Evolutionary conservation across 305 asterid genomes (phyloP), one percentile per base, ranked within the genome.

Genomic region (Coffea humblotiana): DNA sequence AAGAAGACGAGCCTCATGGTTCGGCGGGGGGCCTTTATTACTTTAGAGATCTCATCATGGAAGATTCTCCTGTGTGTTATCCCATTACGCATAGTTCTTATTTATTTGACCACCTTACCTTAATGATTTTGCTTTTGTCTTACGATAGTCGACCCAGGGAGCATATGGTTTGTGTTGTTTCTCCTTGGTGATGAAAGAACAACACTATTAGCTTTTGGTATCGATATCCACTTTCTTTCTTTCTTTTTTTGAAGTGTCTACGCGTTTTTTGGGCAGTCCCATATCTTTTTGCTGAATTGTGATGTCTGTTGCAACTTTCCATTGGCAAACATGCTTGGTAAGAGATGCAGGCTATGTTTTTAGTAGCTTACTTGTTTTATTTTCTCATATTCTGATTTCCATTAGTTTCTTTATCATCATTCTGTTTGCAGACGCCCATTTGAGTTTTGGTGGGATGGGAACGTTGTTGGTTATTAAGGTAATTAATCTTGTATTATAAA

Each of bases 251-350:
- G 58, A 60, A 75, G 43, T 29, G 60, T 77, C 54, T 72, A 8
- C 74, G 19, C 60, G 81, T 45, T 77, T 82, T 83, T 40, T 43
- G 86, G 77, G 85, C 93, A 93, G 97, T 91, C 97, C 2, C 97
- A 90, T 77, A 89, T 93, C 80, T 84, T 93, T 87, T 80, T 91
- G 90, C 84, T 93, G 90, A 93, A 93, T 75, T 90, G 84, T 82
- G 95, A 90, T 76, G 93, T 93, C 83, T 93, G 97, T 92, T 91
- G 95, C 91, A 90, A 78, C 82, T 93, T 90, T 84, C 94, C 95
- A 52, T 87, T 90, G 80, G 83, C 90, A 71, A 83, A 86, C 87
- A 90, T 93, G 95, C 88, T 93, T 78, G 97, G 97, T 93, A 88
- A 84, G 82, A 77, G 45, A 71, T 58, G 35, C 43, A 3, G 21